phyloP scores from a whole-genome alignment of 2,329 filamentous ascomycete species.

The Chaetothyriales sp. region DNA sequence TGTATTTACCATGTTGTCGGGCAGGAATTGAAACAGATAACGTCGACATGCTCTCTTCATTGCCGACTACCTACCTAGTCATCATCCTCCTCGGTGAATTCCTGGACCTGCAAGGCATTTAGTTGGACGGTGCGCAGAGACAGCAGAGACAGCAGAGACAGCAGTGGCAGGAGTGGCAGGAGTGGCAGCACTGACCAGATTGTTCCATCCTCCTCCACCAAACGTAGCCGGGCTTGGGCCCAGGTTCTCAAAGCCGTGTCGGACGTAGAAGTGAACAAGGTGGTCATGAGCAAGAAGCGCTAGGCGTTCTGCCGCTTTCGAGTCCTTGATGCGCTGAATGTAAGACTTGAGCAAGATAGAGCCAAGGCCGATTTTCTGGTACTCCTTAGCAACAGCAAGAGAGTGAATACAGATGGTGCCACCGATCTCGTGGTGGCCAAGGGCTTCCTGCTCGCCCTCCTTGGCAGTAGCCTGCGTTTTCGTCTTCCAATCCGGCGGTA shows the following conservation, averaged over 20 bases:
- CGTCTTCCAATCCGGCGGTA: conserved; percentile 52
- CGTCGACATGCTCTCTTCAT: not conserved
- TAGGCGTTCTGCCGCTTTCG: conserved; percentile 54
- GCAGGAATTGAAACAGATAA: not conserved
- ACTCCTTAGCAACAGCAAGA: conserved; percentile 59
- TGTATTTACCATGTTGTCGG: not conserved
- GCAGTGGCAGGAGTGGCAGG: conserved; percentile 58
- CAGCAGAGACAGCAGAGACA: not conserved
- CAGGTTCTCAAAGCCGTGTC: conserved; percentile 54
- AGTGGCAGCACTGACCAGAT: conserved; percentile 48
- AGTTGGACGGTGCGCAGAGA: not conserved
- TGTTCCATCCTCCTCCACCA: conserved; percentile 65
- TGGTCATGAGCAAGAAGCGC: conserved; percentile 63
- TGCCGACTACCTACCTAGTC: conserved; percentile 1
- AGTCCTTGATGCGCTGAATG: conserved; percentile 57
- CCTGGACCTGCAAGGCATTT: conserved; percentile 3
- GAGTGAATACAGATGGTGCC: conserved; percentile 69
- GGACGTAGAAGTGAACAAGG: conserved; percentile 59
- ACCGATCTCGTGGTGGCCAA: conserved; percentile 59
- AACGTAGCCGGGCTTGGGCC: conserved; percentile 57
- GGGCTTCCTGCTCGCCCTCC: conserved; percentile 24
- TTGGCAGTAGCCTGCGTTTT: conserved; percentile 22
- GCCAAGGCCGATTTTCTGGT: conserved; percentile 60
- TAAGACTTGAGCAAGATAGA: conserved; percentile 61
- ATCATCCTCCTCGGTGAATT: conserved; percentile 7